Percentiles rank a stretch among this genome's conserved stretches.
phyloP scores from a whole-genome alignment of 2,329 filamentous ascomycete species.

The Botrytis elliptica region DNA sequence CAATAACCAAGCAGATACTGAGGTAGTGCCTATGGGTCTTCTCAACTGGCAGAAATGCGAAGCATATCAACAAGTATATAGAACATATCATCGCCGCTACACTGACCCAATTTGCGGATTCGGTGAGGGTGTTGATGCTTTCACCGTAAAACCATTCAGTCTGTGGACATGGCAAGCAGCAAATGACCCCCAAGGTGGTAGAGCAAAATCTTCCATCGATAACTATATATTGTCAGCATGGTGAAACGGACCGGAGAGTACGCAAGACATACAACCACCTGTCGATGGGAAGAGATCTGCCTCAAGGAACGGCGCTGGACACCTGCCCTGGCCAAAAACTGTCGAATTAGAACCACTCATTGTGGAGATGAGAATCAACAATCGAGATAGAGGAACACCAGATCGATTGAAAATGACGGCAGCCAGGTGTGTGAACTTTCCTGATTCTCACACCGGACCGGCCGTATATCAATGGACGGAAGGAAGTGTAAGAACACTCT shows the following conservation, averaged over 20 bases:
- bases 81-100: slow-evolving; percentile 71
- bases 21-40: slow-evolving; percentile 92
- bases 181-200: slow-evolving; percentile 53
- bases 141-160: slow-evolving; percentile 72
- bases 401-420: slow-evolving; percentile 13
- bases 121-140: slow-evolving; percentile 58
- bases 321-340: slow-evolving; percentile 41
- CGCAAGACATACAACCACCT: slow-evolving; percentile 62
- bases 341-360: slow-evolving; percentile 23
- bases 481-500: slow-evolving; percentile 3
- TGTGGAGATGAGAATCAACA: slow-evolving; percentile 2
- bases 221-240: slow-evolving; percentile 41
- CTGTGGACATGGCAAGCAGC: slow-evolving; percentile 88
- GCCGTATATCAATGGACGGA: background rate
- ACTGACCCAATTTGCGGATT: slow-evolving; percentile 78
- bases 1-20: slow-evolving; percentile 79
- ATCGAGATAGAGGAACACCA: background rate
- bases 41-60: slow-evolving; percentile 75
- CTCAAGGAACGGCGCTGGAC: slow-evolving; percentile 69
- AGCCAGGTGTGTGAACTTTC: slow-evolving; percentile 7
- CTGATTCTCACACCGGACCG: background rate
- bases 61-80: slow-evolving; percentile 75
- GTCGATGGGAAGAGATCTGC: slow-evolving; percentile 55
- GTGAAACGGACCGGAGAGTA: background rate
- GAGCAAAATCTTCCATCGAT: slow-evolving; percentile 58